Conservation (phyloP, 2,329 filamentous ascomycete genomes). For the Trichoderma asperellum region DNA sequence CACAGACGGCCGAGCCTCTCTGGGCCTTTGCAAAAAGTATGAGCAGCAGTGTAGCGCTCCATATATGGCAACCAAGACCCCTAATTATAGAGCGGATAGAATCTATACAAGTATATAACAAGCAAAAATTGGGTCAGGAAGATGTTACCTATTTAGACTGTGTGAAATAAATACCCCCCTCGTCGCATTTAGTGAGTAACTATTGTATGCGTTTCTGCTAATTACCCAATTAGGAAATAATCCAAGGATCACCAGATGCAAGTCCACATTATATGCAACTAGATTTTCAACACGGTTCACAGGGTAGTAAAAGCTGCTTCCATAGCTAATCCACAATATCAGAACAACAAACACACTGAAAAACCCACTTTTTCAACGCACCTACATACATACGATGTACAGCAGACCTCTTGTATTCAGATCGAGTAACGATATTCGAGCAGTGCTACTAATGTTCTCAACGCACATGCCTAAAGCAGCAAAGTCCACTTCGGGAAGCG, state of each 20-base stretch:
- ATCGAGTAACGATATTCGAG: not conserved
- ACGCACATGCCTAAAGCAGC: conserved; percentile 25
- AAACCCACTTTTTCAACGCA: not conserved
- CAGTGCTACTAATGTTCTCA: not conserved
- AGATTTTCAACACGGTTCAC: not conserved
- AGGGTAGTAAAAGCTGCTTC: not conserved
- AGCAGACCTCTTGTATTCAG: not conserved
- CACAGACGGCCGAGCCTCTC: no score
- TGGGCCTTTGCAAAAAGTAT: no score
- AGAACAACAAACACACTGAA: not conserved
- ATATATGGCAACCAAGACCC: no score
- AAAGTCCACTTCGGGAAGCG: not conserved
- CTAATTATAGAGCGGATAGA: no score
- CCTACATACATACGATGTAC: not conserved
- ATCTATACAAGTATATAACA: no score
- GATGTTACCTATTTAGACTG: no score
- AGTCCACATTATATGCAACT: not conserved
- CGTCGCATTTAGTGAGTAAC: not conserved
- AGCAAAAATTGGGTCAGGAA: no score
- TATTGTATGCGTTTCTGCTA: not conserved
- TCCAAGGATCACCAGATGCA: not conserved
- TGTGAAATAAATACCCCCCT: no score
- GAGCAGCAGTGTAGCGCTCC: no score
- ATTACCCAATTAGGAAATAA: conserved; percentile 18
- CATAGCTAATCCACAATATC: not conserved